These are phyloP conservation scores for Oxytropis ochrocephala DNA, from an alignment of 306 rosid species.

Conservation along the genomic window DNA sequence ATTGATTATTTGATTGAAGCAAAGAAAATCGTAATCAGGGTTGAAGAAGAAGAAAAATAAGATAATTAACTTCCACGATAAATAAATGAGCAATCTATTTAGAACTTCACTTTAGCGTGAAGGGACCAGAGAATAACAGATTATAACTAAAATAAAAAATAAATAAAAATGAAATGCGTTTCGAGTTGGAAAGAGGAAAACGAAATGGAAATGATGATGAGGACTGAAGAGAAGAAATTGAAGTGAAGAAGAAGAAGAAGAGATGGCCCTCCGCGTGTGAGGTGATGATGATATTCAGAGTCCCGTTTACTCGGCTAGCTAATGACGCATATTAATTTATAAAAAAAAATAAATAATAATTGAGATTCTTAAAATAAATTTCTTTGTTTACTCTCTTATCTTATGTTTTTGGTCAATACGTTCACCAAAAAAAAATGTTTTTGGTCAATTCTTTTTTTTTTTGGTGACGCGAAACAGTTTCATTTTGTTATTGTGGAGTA, in stretches of 20 bases:
- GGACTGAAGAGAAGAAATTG: background rate
- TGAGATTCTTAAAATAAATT: background rate
- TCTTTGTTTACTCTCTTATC: too few species aligned
- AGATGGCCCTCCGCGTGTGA: background rate
- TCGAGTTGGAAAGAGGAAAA: background rate
- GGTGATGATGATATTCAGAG: background rate
- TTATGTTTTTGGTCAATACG: too few species aligned
- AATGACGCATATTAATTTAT: background rate
- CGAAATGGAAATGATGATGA: too few species aligned
- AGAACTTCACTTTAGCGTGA: conserved; percentile 16
- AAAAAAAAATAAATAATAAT: background rate
- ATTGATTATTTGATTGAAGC: too few species aligned
- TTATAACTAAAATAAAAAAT: background rate
- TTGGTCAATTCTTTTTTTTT: background rate
- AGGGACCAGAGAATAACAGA: background rate
- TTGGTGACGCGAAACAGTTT: too few species aligned
- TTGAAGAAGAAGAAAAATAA: too few species aligned
- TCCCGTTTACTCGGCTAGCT: background rate
- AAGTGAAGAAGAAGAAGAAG: background rate
- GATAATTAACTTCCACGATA: background rate
- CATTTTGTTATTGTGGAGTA: too few species aligned
- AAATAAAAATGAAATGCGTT: background rate
- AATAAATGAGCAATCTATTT: background rate
- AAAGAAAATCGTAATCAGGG: too few species aligned
- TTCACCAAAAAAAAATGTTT: too few species aligned